Base-by-base conservation (phyloP, 2,329 filamentous ascomycete genomes). In the Akanthomyces lecanii region DNA sequence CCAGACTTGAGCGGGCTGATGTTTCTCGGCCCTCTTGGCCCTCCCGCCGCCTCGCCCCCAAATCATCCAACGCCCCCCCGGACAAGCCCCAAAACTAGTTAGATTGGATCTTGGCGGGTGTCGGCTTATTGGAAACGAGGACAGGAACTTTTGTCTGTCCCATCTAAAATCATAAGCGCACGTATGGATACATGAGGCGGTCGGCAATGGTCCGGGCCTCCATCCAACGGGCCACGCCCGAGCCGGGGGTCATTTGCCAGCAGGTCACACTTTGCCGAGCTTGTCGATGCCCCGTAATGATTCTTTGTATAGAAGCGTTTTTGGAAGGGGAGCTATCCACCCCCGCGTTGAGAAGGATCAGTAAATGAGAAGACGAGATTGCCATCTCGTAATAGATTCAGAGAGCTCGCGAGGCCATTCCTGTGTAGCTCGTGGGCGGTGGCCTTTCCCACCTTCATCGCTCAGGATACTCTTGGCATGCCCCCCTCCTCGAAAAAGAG, bases 71-170 rank as follows among this genome's bases (percentile, higher is more conserved):
- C 25, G 42, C 42, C 36, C 36, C 11, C 42, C 28, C 12, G 21
- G 36, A 16, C 54, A 38, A 25, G 33, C 23, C 42, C 47, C 56
- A 60, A 30, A 52, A 33, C 11, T 23, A 45, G 48, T 61, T 61
- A 45, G 57, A 53, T 61, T 61, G 48, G 10, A 61, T 45, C 58
- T 61, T 61, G 47, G 58, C 58, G 38, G 25, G 23, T 47, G 18
- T 36, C 54, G 18, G 54, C 4, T 25, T 28, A 57, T 54, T 54
- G 52, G 52, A 5, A 21, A 42, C 36, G 16, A 28, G 36, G 54
- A 48, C 45, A 42, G 56, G 57, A 61, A 61, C 58, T 61, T 61
- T 61, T 61, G 58, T 61, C 21, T 42, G 52, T 42, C 36, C 51
- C 23, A 30, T 40, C 36, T 10, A 18, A 6, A 18, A 3, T 33